Evolutionary conservation across 2,329 filamentous ascomycete species (phyloP).

Genomic region (Clarireedia homoeocarpa): DNA sequence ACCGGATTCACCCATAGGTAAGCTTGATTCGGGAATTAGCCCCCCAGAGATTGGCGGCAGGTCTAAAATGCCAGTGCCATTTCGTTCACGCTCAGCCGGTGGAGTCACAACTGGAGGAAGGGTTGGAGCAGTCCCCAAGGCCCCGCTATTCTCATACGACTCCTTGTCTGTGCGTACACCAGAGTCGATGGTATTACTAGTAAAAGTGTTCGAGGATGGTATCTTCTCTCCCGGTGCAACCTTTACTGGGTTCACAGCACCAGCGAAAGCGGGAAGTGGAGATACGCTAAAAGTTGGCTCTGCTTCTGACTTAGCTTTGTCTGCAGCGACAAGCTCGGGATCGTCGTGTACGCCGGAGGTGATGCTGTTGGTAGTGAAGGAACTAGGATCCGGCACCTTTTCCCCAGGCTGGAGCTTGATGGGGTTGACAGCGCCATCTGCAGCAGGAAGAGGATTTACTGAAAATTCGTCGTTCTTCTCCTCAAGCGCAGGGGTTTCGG

Average conservation of each 20-base stretch:
- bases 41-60: constrained; percentile 50
- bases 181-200: constrained; percentile 58
- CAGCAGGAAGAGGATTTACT: constrained; percentile 55
- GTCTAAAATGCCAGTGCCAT: constrained; percentile 35
- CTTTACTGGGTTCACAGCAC: constrained; percentile 70
- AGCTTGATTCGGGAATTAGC: constrained; percentile 75
- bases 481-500: constrained; percentile 56
- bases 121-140: constrained; percentile 34
- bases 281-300: constrained; percentile 47
- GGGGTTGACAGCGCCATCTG: constrained; percentile 66
- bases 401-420: constrained; percentile 74
- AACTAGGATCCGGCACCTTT: constrained; percentile 61
- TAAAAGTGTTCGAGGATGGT: constrained; percentile 57
- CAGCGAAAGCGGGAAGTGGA: constrained; percentile 54
- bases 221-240: constrained; percentile 75
- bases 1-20: constrained; percentile 49
- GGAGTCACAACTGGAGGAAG: constrained; percentile 35
- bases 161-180: constrained; percentile 74
- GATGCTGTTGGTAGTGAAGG: constrained; percentile 57
- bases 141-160: constrained; percentile 77
- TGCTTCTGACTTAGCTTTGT: constrained; percentile 25
- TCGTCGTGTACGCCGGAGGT: constrained; percentile 72
- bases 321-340: constrained; percentile 62
- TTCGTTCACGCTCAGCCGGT: constrained; percentile 27
- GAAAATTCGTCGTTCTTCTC: constrained; percentile 35